Percentiles rank a stretch among this genome's conserved stretches.
phyloP scores from a whole-genome alignment of 371 early-diverging fungal species.

The Coemansia linderi region DNA sequence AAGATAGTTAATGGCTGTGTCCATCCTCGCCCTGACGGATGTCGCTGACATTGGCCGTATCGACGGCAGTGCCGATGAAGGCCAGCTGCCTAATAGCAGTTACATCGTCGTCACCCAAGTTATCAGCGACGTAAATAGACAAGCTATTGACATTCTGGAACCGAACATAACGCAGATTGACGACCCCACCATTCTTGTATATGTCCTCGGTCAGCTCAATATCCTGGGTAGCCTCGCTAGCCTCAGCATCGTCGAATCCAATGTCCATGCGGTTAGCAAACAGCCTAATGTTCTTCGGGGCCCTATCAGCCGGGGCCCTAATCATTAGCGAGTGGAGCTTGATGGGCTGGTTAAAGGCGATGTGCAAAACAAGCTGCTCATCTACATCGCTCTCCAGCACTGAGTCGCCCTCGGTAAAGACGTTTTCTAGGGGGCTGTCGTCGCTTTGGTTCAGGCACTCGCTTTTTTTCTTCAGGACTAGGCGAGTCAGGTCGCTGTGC shows the following conservation, averaged over 20 bases:
- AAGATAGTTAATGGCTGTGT: slow-evolving; percentile 22
- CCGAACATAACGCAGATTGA: slow-evolving; percentile 84
- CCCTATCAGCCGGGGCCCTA: slow-evolving; percentile 66
- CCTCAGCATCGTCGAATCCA: slow-evolving; percentile 87
- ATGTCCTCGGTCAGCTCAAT: slow-evolving; percentile 69
- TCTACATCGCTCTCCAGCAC: slow-evolving; percentile 88
- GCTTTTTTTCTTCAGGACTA: slow-evolving; percentile 70
- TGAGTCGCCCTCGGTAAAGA: slow-evolving; percentile 70
- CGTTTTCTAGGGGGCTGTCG: slow-evolving; percentile 70
- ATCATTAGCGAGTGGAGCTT: slow-evolving; percentile 88
- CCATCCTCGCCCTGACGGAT: slow-evolving; percentile 44
- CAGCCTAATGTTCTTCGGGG: slow-evolving; percentile 84
- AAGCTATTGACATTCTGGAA: slow-evolving; percentile 83
- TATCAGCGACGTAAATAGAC: slow-evolving; percentile 79
- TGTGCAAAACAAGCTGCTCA: slow-evolving; percentile 86
- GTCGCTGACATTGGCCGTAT: slow-evolving; percentile 61
- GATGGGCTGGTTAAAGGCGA: slow-evolving; percentile 88
- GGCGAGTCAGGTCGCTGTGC: slow-evolving; percentile 54
- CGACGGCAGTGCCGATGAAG: slow-evolving; percentile 74
- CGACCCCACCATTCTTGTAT: slow-evolving; percentile 67
- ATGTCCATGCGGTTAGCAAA: slow-evolving; percentile 78
- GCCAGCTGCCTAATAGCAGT: slow-evolving; percentile 75
- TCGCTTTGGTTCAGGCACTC: slow-evolving; percentile 86
- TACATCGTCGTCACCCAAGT: slow-evolving; percentile 79
- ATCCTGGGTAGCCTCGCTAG: slow-evolving; percentile 71